Evolutionary conservation across 225 moss, liverwort and hornwort genomes (phyloP), one percentile per base, ranked within the genome.

Genomic region (Pseudisothecium myosuroides): DNA sequence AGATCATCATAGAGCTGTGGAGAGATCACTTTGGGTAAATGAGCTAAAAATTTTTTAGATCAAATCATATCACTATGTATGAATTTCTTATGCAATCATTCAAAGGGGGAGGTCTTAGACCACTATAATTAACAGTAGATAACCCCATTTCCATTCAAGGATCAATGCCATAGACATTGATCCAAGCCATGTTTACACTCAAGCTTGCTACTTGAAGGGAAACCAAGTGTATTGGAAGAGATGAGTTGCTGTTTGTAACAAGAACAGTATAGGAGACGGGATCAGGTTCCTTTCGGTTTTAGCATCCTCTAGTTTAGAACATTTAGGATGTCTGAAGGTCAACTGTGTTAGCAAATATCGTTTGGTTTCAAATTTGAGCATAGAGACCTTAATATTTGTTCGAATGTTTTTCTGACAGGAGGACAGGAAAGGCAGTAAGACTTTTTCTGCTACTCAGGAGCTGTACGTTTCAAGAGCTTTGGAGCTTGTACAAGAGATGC

Each of bases 401-500:
- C 75, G 66, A 73, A 60, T 90, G 37, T 60, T 86, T 32, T 79
- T 77, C 80, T 80, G 69, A 47, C 87, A 94, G 94, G 93, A 93
- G 64, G 83, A 88, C 52, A 56, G 83, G 27, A 83, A 82, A 73
- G 83, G 86, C 90, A 59, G n/a, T 41, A 88, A 36, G 50, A 34
- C n/a, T 75, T 73, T 88, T 90, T 84, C 93, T 68, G 81, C 92
- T 81, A 59, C 83, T 61, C 91, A 87, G 87, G 93, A 91, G 87
- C 82, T 90, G 34, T 89, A 88, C 58, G 83, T 90, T 63, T 89
- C 89, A 71, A 94, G 89, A 89, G 92, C 93, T 89, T 86, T 94
- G 87, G 89, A 92, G 37, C 85, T 94, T 82, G 50, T 95, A 61
- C 85, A 87, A 74, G 94, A 93, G 87, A 95, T 95, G 95, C 94